Evolutionary conservation across 2,329 filamentous ascomycete species (phyloP), one percentile per base, ranked within the genome.

Genomic region (Alternaria alternata): DNA sequence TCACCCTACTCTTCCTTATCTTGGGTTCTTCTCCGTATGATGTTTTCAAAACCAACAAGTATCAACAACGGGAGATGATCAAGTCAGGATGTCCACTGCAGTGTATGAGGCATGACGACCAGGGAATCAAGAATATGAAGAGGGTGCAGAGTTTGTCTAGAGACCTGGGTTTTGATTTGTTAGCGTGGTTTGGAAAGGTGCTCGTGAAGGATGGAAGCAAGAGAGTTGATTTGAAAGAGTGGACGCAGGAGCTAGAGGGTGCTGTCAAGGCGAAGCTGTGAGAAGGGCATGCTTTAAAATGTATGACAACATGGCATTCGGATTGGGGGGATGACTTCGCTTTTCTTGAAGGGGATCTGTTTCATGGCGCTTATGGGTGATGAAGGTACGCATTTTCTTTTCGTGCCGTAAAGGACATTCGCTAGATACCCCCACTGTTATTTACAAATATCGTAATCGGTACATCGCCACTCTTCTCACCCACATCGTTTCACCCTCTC

Each of bases 1-100:
- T 83, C 32, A 81, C 81, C 1, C 69, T 84, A 9, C 69, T 84
- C 5, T 74, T 72, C n/a, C 53, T 81, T 5, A 67, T 82, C n/a
- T 71, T 81, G 7, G 81, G 82, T 11, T 66, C 67, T 5, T 78
- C 75, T 42, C 82, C 82, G 0, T 84, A 79, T 53, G 69, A 77
- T 5, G 76, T 73, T 14, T 76, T 80, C 34, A 73, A 69, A 5
- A 64, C 63, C 7, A 83, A 83, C 59, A 67, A 77, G 18, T 82
- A 80, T 54, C 75, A 79, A 62, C 70, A 80, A 51, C 65, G 81
- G 3, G 81, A 83, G 54, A 79, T 81, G 58, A 76, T 83, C 51
- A 82, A 81, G 59, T 68, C 70, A 22, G 81, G 80, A 0, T 70
- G 75, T 44, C 77, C 81, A n/a, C 44, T 83, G 14, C 72, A 71